phyloP scores from a whole-genome alignment of 805 yeast genomes.

The Ogataea haglerorum region DNA sequence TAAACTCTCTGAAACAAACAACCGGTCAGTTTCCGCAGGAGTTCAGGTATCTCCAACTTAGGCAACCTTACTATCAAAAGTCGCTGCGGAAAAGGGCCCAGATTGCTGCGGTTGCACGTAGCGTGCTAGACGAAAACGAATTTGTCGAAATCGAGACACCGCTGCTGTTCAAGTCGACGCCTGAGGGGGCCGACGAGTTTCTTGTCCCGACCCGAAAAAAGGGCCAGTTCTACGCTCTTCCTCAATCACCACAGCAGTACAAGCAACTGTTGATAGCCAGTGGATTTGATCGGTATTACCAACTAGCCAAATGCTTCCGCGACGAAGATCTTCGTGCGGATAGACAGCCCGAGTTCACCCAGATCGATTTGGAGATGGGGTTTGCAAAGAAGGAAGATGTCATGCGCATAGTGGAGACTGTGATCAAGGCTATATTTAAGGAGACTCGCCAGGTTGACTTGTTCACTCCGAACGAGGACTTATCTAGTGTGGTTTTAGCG shows the following conservation, averaged over 20 bases:
- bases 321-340: slow-evolving; percentile 95
- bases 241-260: slow-evolving; percentile 98
- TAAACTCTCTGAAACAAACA: slow-evolving; percentile 54
- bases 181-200: slow-evolving; percentile 97
- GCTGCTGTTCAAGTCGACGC: slow-evolving; percentile 87
- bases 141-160: slow-evolving; percentile 94
- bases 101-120: slow-evolving; percentile 44
- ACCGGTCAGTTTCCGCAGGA: slow-evolving; percentile 71
- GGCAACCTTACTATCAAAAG: slow-evolving; percentile 55
- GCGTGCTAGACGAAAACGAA: slow-evolving; percentile 33
- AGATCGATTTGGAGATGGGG: slow-evolving; percentile 92
- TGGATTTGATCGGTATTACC: slow-evolving; percentile 83
- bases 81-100: slow-evolving; percentile 55
- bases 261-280: slow-evolving; percentile 94
- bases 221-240: slow-evolving; percentile 74
- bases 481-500: slow-evolving; percentile 26
- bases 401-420: slow-evolving; percentile 54
- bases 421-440: slow-evolving; percentile 56
- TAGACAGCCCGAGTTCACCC: slow-evolving; percentile 97
- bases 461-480: slow-evolving; percentile 34
- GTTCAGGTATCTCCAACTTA: slow-evolving; percentile 74
- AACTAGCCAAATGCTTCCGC: slow-evolving; percentile 89
- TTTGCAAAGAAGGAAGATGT: slow-evolving; percentile 72
- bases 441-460: slow-evolving; percentile 39
- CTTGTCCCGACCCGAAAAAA: slow-evolving; percentile 81